Evolutionary conservation across 1,284 basidiomycete species (phyloP), one percentile per base, ranked within the genome.

Genomic region (Pseudozyma thailandica): DNA sequence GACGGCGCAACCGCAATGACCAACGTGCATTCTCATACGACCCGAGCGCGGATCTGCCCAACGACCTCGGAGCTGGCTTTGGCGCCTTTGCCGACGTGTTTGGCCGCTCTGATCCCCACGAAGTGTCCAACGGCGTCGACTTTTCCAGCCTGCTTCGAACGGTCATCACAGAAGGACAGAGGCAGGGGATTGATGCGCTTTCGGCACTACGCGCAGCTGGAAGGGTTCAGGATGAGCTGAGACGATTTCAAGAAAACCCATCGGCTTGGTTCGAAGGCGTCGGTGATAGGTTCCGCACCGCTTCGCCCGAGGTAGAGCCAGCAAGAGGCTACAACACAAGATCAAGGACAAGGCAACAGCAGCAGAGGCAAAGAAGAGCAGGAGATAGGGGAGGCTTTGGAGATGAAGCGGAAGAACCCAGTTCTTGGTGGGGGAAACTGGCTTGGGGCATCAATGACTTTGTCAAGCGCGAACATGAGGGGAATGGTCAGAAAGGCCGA

Each of bases 111-210:
- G 12, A 35, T 4, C 16, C 37, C 4, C 21, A 16, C 7, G 46
- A 41, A 10, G 5, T 41, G 10, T 39, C 42, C 23, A 39, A 31
- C 18, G 62, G 63, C 0, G 59, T 72, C 21, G 69, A 72, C 26
- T 72, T 72, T 42, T 31, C 52, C 0, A 33, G 45, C n/a, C 47
- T 72, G 4, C 63, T 72, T 2, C 38, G 56, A 6, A 60, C 56
- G 23, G 6, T 72, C 3, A 50, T 72, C 2, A 50, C 57, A 0
- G 70, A 68, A 30, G 70, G 70, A 0, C 59, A 59, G 39, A 37
- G 64, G 35, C 64, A 72, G 27, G 70, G 70, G 2, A 64, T 72
- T 41, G 70, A 72, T 37, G 64, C 64, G n/a, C 25, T 63, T 4
- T 56, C 60, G 7, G 70, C 70, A 5, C 44, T 72, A 1, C 37